A percentile compares a stretch with the other conserved stretches of the same genome.
Evolutionary conservation across 2,329 filamentous ascomycete species (phyloP).

Genomic region (Fusarium tuaranense): DNA sequence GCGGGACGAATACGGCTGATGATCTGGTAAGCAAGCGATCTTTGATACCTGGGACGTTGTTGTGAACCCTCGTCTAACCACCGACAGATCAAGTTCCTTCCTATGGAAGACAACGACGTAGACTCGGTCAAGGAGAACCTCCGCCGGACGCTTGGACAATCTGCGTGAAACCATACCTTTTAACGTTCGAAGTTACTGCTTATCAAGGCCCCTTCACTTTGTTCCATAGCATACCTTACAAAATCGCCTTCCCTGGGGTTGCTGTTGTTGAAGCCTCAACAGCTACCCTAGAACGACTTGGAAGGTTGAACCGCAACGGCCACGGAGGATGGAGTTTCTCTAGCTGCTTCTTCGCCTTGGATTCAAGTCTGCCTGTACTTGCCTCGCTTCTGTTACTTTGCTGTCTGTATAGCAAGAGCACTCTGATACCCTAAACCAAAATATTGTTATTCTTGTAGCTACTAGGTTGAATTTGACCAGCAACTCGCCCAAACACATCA

Average conservation of each 20-base stretch:
- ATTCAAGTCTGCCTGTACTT: not conserved
- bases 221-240: not conserved
- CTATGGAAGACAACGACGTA: conserved; percentile 70
- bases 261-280: not conserved
- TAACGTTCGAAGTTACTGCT: not conserved
- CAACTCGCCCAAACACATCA: not conserved
- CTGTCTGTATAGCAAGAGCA: conserved; percentile 27
- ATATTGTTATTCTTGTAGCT: not conserved
- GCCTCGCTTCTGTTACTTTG: not conserved
- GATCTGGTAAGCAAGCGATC: conserved; percentile 72
- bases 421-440: conserved; percentile 32
- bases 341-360: not conserved
- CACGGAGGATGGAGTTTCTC: not conserved
- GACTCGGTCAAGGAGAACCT: conserved; percentile 70
- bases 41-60: not conserved
- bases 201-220: not conserved
- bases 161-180: conserved; percentile 29
- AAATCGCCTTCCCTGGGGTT: not conserved
- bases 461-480: not conserved
- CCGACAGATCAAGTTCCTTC: conserved; percentile 73
- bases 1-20: conserved; percentile 69
- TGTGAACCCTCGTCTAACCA: conserved; percentile 21
- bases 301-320: not conserved
- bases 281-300: not conserved
- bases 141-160: conserved; percentile 59